Evolutionary conservation across 306 rosid genomes (phyloP).

Genomic region (Cicer judaicum): DNA sequence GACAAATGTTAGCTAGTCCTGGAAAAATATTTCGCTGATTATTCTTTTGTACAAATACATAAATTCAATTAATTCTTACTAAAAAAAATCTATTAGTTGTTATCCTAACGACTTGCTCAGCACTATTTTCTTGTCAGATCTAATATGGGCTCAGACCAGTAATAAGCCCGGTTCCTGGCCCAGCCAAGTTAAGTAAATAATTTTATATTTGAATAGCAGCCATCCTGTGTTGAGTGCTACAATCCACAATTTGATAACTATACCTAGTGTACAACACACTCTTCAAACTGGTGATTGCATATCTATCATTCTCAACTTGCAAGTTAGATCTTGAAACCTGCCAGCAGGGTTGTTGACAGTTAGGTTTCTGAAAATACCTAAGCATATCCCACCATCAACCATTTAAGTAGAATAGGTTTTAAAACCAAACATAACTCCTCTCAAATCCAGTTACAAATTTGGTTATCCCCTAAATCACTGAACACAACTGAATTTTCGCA

Average conservation of each 20-base stretch:
- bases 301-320: background rate
- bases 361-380: background rate
- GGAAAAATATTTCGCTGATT: background rate
- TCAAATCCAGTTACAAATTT: no score
- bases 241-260: background rate
- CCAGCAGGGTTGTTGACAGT: background rate
- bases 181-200: no score
- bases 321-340: background rate
- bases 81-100: background rate
- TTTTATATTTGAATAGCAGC: no score
- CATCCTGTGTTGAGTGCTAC: no score
- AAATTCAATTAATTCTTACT: background rate
- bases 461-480: no score
- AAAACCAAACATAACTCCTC: no score
- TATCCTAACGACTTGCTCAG: background rate
- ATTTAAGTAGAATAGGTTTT: no score
- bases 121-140: no score
- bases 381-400: background rate
- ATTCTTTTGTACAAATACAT: background rate
- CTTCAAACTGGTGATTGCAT: background rate
- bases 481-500: no score
- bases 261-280: background rate
- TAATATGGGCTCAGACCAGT: no score
- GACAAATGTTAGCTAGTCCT: constrained; percentile 1
- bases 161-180: no score